phyloP scores from a whole-genome alignment of 208 protist genomes.

The Porcisia hertigi region DNA sequence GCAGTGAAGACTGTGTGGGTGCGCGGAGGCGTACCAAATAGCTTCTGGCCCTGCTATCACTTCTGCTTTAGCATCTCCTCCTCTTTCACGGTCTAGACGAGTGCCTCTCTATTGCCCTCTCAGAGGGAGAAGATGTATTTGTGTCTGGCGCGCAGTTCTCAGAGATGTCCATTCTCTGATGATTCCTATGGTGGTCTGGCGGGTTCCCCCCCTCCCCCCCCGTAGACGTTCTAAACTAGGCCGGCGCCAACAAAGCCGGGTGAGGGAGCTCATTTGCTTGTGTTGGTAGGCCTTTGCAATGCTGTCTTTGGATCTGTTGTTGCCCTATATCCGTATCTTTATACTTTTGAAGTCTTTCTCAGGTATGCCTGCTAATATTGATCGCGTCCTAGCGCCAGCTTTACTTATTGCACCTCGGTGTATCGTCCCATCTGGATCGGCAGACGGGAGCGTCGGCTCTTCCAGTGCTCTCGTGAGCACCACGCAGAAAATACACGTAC shows the following conservation, averaged over 20 bases:
- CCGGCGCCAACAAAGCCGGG: no score
- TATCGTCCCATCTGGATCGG: background rate
- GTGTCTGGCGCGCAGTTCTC: no score
- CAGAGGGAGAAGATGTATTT: no score
- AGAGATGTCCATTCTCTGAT: no score
- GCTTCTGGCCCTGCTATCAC: background rate
- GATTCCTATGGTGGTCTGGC: no score
- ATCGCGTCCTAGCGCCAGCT: background rate
- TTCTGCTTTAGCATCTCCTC: background rate
- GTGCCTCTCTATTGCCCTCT: background rate
- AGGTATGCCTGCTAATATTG: background rate
- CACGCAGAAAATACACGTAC: constrained; percentile 8
- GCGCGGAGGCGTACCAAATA: background rate
- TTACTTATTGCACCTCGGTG: background rate
- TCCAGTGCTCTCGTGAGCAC: background rate
- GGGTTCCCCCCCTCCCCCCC: no score
- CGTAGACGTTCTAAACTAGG: no score
- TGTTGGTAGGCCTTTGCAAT: no score
- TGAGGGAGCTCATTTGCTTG: no score
- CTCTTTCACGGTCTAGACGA: background rate
- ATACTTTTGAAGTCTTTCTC: no score
- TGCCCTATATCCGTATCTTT: no score
- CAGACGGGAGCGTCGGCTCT: background rate
- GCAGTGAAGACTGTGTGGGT: background rate
- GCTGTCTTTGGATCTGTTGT: no score